Evolutionary conservation across 345 rosid genomes (phyloP), one percentile per base, ranked within the genome.

Genomic region (Capsella bursapastoris): DNA sequence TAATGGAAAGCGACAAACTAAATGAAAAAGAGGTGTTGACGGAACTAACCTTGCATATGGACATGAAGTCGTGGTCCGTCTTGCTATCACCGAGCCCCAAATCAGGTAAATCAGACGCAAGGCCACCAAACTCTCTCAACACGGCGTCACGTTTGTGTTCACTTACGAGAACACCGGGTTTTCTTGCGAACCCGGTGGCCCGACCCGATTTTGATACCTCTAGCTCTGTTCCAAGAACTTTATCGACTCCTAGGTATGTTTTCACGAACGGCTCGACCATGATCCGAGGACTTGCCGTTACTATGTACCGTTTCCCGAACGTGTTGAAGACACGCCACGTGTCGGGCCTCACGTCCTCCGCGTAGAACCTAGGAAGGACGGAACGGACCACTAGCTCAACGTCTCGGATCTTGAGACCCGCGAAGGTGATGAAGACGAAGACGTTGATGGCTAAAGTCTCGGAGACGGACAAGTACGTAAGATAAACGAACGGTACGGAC

Each of bases 251-350:
- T 2, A 95, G 68, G 64, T 83, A 88, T 1, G 78, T 66, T 78
- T 86, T 89, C 9, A 64, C 94, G 65, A 92, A 95, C 13, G 90
- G 99, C 48, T 95, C 99, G 29, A 89, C 91, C 97, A 95, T 86
- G 31, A 95, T 73, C 44, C 93, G 79, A 2, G 98, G 99, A 78
- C 75, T 89, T 1, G 93, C 97, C 4, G 99, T 90, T 6, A 95
- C 72, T 3, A 95, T 77, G 64, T 83, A 90, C 14, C 96, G 79
- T 69, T 81, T 89, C 8, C 97, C 97, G 5, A 90, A 95, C 8
- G 96, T 85, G 58, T 80, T 90, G 81, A 92, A 92, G 57, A 95
- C 86, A 57, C 77, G 72, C 97, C 98, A 95, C 2, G 88, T 77
- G 45, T 92, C 91, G 0, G 93, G 96, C 68, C 85, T 96, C 48